Conservation (phyloP, 2,329 filamentous ascomycete species). For the Fusarium nygamai region DNA sequence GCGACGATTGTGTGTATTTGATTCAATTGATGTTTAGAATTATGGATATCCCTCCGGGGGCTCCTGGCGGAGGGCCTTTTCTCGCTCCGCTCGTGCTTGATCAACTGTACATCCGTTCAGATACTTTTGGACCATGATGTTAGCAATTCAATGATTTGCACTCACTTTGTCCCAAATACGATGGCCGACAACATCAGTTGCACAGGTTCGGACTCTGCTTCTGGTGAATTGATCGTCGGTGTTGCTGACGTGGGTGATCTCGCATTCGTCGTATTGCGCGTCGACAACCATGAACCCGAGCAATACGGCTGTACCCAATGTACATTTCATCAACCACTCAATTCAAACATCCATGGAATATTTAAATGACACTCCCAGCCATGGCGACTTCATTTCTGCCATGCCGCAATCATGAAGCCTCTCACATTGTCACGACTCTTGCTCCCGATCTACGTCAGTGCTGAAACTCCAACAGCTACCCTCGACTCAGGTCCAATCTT, state of each 20-base stretch:
- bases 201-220: not conserved
- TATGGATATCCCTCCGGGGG: not conserved
- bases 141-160: not conserved
- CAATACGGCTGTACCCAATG: not conserved
- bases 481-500: conserved; percentile 31
- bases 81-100: not conserved
- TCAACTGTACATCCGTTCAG: too few species aligned
- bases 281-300: not conserved
- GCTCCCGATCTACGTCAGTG: not conserved
- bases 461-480: conserved; percentile 12
- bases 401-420: conserved; percentile 7
- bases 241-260: not conserved
- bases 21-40: not conserved
- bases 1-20: not conserved
- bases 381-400: not conserved
- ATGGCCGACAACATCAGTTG: too few species aligned
- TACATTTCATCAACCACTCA: not conserved
- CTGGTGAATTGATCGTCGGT: not conserved
- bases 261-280: conserved; percentile 4
- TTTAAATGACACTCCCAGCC: not conserved
- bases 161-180: not conserved
- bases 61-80: not conserved
- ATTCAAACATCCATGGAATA: not conserved
- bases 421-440: not conserved
- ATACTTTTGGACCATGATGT: too few species aligned